Evolutionary conservation across 805 yeast species (phyloP), one percentile per base, ranked within the genome.

Genomic region (Ogataea wickerhamii): DNA sequence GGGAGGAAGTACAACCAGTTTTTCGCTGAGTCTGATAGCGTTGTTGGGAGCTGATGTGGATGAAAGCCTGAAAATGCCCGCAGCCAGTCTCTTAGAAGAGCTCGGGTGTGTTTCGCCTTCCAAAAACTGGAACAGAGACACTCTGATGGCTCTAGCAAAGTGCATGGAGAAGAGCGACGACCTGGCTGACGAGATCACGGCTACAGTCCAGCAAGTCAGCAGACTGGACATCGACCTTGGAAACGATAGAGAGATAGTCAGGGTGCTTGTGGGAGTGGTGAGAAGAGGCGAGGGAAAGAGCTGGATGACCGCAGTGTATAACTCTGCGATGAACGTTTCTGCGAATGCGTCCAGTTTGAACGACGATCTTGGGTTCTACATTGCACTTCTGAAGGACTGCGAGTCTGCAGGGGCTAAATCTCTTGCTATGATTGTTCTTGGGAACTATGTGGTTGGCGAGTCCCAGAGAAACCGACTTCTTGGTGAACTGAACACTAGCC

Each of bases 241-340:
- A 3, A 38, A 42, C 30, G 44, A 41, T 18, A 40, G 42, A 19
- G 13, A 17, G 12, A 11, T 38, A 2, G 25, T 47, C 18, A 18
- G 28, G 5, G 25, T 28, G 4, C 16, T 47, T 28, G 12, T 49
- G 21, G 14, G 29, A 7, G 22, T 20, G 20, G 18, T 36, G n/a
- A 18, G 19, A 14, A 29, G 23, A 18, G 22, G 19, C 13, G 34
- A 30, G 10, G 16, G n/a, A 6, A 34, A 29, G 18, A 3, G 12
- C 12, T 24, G 12, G 19, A n/a, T 37, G 12, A 18, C 30, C 3
- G 23, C 30, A 10, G 8, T 49, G 14, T 39, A 40, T 35, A 42
- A 42, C 14, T 27, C 40, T 5, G 41, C 36, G 13, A 43, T 49
- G 54, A 45, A 45, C 30, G 31, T 49, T 7, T 47, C 50, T 13